phyloP scores from a whole-genome alignment of 164 flowering plant genomes.

The Liquidambar formosana region DNA sequence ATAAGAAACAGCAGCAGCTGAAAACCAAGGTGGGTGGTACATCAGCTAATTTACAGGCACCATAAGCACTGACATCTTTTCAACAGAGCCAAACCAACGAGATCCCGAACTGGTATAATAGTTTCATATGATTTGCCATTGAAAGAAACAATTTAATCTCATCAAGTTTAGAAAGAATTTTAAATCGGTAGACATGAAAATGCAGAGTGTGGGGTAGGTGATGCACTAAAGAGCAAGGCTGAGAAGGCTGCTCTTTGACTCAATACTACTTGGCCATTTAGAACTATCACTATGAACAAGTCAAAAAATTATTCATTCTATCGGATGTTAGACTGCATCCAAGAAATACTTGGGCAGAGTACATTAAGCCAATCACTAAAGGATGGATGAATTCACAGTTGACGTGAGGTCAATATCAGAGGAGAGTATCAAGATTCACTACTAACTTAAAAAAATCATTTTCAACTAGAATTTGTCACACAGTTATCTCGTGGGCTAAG shows the following conservation, averaged over 20 bases:
- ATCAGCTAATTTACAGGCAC: not conserved
- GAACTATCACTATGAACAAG: not conserved
- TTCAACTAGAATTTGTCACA: not conserved
- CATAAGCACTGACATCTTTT: not conserved
- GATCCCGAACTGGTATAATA: not conserved
- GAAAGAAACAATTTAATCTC: too few relatives aligned
- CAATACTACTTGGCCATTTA: not conserved
- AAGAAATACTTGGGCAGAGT: not conserved
- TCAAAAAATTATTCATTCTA: too few relatives aligned
- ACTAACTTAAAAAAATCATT: not conserved
- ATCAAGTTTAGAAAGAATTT: too few relatives aligned
- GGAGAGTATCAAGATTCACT: not conserved
- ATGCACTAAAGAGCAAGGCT: not conserved
- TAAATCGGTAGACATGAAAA: too few relatives aligned
- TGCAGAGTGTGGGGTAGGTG: too few relatives aligned
- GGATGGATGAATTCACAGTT: not conserved
- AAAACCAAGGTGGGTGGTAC: not conserved
- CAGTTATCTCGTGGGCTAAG: too few relatives aligned
- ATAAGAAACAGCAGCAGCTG: not conserved
- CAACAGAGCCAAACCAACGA: not conserved
- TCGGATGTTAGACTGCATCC: too few relatives aligned
- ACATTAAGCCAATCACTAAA: not conserved
- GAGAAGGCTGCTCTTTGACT: not conserved
- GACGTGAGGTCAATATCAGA: not conserved
- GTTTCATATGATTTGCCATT: not conserved